Evolutionary conservation across 2,329 filamentous ascomycete genomes (phyloP), one percentile per base, ranked within the genome.

Genomic region (Sporothrix globosa): DNA sequence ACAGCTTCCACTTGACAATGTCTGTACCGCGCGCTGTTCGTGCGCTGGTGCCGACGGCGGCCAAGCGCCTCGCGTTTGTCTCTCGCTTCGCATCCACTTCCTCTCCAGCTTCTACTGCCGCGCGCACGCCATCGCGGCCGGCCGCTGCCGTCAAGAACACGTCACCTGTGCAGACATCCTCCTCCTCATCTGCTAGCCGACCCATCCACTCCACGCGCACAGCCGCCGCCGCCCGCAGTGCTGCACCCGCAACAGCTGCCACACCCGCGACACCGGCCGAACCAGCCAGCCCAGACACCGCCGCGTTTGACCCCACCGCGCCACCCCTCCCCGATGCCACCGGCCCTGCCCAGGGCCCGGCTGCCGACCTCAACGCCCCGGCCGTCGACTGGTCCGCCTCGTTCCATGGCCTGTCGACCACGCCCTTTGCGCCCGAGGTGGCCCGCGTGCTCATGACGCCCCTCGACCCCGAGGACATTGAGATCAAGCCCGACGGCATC

Each of bases 401-500:
- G 17, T 97, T 90, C 83, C 89, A 95, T 79, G 92, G 92, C 14
- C 87, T 97, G 21, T 91, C 90, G 48, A 84, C 86, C 0, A 83
- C 83, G 46, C 86, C 92, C 0, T 97, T 97, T 79, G 83, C 88
- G 3, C 82, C 88, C 60, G 90, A 93, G 80, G 87, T 90, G 68
- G 85, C 87, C 11, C 85, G 88, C 19, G 85, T 92, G 24, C 85
- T 97, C 61, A 86, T 91, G 73, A 83, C 87, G 70, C 88, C 90
- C 1, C 79, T 97, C 14, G 82, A 88, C 69, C 82, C 86, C 0
- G 86, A 90, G 63, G 95, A 98, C 80, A 90, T 99, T 69, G 96
- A 99, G 83, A 91, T 99, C 78, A 99, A 99, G 83, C 95, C 96
- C 44, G 96, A 99, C 82, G 96, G 96, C 46, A 95, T 99, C 75